Evolutionary conservation across 2,329 filamentous ascomycete genomes (phyloP).

Genomic region (Leptoxyphium fumago): DNA sequence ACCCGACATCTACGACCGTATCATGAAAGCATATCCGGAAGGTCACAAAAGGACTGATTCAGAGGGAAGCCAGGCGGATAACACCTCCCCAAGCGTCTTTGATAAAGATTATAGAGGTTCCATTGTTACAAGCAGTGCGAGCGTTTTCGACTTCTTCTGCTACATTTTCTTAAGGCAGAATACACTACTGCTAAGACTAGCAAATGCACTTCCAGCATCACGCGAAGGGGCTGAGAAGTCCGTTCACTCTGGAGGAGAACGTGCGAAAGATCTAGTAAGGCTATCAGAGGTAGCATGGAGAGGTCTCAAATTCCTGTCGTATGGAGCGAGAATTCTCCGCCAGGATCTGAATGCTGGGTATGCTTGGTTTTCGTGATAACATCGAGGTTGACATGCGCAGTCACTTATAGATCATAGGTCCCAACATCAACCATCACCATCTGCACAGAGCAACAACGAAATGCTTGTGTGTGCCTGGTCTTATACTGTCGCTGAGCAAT

Average conservation of each 20-base stretch:
- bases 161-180: slow-evolving; percentile 90
- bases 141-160: slow-evolving; percentile 83
- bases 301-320: slow-evolving; percentile 69
- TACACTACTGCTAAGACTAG: slow-evolving; percentile 63
- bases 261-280: slow-evolving; percentile 55
- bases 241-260: slow-evolving; percentile 16
- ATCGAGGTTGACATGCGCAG: not conserved
- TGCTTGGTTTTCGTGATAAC: slow-evolving; percentile 10
- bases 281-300: slow-evolving; percentile 78
- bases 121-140: slow-evolving; percentile 89
- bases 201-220: slow-evolving; percentile 42
- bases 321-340: slow-evolving; percentile 64
- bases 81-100: slow-evolving; percentile 9
- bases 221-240: slow-evolving; percentile 23
- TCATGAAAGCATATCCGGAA: slow-evolving; percentile 10
- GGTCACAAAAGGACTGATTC: slow-evolving; percentile 5
- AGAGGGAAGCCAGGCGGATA: slow-evolving; percentile 4
- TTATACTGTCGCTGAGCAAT: slow-evolving; percentile 61
- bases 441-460: slow-evolving; percentile 38
- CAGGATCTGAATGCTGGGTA: slow-evolving; percentile 58
- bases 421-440: not conserved
- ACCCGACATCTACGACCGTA: slow-evolving; percentile 42
- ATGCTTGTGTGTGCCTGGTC: slow-evolving; percentile 66
- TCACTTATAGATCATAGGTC: slow-evolving; percentile 17
- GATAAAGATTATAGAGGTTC: slow-evolving; percentile 77